Percentiles rank a stretch among this genome's conserved stretches.
Conservation (phyloP, 176 grass and related monocot species). For the Miscanthus lutarioriparius region DNA sequence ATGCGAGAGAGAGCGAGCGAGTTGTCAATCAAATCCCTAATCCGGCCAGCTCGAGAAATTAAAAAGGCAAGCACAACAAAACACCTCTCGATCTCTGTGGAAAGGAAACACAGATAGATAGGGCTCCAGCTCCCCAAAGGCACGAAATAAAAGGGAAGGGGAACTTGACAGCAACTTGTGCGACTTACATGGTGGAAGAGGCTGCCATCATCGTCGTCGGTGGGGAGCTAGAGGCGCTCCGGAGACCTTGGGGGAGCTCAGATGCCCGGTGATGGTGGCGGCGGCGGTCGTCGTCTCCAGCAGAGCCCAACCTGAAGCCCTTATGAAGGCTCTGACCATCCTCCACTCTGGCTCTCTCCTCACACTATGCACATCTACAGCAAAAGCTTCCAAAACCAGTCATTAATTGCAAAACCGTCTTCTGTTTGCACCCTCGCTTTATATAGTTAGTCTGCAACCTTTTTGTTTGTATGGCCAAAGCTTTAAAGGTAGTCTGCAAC, state of each 20-base stretch:
- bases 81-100: background rate
- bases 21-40: slow-evolving; percentile 28
- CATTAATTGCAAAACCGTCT: slow-evolving; percentile 62
- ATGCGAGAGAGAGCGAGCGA: background rate
- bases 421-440: slow-evolving; percentile 46
- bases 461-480: slow-evolving; percentile 43
- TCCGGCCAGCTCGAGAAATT: background rate
- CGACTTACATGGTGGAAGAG: slow-evolving; percentile 57
- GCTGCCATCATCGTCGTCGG: slow-evolving; percentile 23
- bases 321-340: slow-evolving; percentile 54
- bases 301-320: slow-evolving; percentile 38
- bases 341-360: slow-evolving; percentile 32
- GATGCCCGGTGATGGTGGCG: background rate
- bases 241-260: slow-evolving; percentile 18
- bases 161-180: background rate
- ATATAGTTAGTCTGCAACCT: slow-evolving; percentile 39
- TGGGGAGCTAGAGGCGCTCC: background rate
- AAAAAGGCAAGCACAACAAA: background rate
- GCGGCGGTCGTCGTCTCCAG: slow-evolving; percentile 29
- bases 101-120: background rate
- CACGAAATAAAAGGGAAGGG: background rate
- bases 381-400: slow-evolving; percentile 43
- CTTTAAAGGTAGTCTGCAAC: slow-evolving; percentile 37
- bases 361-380: slow-evolving; percentile 32
- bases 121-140: slow-evolving; percentile 1